Evolutionary conservation across 208 protist species (phyloP).

Genomic region (Naegleria lovaniensis): DNA sequence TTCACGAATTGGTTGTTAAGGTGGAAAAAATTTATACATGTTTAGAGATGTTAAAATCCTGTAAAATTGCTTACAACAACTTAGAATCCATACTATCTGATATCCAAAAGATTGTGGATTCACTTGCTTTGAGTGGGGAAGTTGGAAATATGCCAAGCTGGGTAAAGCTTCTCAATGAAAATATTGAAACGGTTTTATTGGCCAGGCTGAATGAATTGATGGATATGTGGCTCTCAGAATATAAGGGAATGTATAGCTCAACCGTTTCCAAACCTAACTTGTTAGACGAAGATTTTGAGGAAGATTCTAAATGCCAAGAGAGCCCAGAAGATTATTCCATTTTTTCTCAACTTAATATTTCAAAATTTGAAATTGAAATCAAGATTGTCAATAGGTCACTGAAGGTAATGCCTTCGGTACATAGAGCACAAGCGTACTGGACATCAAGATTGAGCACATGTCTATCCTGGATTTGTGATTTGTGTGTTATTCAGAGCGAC

Average conservation of each 20-base stretch:
- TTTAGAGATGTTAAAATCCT: constrained; percentile 48
- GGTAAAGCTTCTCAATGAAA: neutral
- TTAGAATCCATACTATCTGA: constrained; percentile 36
- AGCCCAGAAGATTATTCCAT: neutral
- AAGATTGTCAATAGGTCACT: constrained; percentile 9
- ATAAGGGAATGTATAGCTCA: neutral
- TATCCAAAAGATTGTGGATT: constrained; percentile 24
- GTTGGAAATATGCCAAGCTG: neutral
- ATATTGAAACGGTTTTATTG: constrained; percentile 11
- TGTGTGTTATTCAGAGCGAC: neutral
- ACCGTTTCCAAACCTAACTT: neutral
- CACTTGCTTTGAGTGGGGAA: neutral
- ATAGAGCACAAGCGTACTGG: neutral
- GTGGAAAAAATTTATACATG: constrained; percentile 40
- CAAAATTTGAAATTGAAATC: constrained; percentile 22
- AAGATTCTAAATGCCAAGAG: neutral
- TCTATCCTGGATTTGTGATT: constrained; percentile 15
- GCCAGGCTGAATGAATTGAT: neutral
- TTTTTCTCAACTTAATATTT: constrained; percentile 3
- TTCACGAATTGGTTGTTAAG: constrained; percentile 51
- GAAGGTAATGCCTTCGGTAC: neutral
- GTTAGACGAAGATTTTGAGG: neutral
- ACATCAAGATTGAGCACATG: neutral
- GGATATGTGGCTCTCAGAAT: neutral
- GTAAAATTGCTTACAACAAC: constrained; percentile 40